phyloP scores from a whole-genome alignment of 768 basidiomycete genomes.

The Chiua virens region DNA sequence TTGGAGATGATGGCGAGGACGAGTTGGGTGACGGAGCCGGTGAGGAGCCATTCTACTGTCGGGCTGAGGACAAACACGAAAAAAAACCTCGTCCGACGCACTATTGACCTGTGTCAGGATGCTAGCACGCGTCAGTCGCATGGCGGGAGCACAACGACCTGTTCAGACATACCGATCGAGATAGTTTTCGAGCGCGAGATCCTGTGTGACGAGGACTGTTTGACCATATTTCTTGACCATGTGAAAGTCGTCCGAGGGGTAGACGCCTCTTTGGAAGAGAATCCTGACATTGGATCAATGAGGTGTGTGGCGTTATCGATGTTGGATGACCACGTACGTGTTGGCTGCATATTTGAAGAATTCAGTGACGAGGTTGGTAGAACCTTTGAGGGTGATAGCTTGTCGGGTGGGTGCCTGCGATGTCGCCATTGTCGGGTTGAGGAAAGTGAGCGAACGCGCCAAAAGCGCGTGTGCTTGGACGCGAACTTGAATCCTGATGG shows the following conservation, averaged over 20 bases:
- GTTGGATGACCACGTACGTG: slow-evolving; percentile 59
- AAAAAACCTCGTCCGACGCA: slow-evolving; percentile 38
- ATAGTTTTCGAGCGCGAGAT: slow-evolving; percentile 90
- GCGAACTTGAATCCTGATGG: slow-evolving; percentile 2
- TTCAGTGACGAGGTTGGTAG: slow-evolving; percentile 90
- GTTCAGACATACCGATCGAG: slow-evolving; percentile 60
- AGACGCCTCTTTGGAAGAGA: slow-evolving; percentile 94
- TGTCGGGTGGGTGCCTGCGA: slow-evolving; percentile 55
- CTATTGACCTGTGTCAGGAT: slow-evolving; percentile 92
- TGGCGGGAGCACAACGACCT: not conserved
- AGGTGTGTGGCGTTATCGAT: too few species aligned
- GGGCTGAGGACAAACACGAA: not conserved
- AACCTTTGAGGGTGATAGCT: slow-evolving; percentile 94
- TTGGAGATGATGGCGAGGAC: slow-evolving; percentile 96
- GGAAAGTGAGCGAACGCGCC: not conserved
- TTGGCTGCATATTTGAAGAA: slow-evolving; percentile 99
- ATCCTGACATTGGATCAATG: slow-evolving; percentile 51
- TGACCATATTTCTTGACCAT: slow-evolving; percentile 99
- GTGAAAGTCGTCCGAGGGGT: slow-evolving; percentile 97
- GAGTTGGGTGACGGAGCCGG: slow-evolving; percentile 88
- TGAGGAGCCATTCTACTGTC: slow-evolving; percentile 87
- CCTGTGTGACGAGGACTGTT: slow-evolving; percentile 91
- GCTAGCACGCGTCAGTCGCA: slow-evolving; percentile 36
- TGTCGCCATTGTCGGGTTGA: slow-evolving; percentile 36
- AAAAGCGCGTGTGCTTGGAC: slow-evolving; percentile 1